Evolutionary conservation across 306 rosid species (phyloP).

Genomic region (Quercus wislizeni): DNA sequence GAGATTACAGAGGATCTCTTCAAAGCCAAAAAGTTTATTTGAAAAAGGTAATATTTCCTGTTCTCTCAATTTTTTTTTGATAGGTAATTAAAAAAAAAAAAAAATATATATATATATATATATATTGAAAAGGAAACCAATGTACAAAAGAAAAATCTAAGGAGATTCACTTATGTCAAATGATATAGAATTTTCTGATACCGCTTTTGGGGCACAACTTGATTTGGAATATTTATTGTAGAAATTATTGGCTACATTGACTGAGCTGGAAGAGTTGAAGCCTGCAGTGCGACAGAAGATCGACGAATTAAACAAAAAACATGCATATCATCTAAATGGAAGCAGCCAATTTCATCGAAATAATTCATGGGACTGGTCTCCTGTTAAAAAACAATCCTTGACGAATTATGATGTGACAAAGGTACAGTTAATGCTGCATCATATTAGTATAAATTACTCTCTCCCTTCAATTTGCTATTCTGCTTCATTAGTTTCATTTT

Average conservation of each 20-base stretch:
- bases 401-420: slow-evolving; percentile 36
- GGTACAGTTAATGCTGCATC: slow-evolving; percentile 36
- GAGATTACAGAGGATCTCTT: slow-evolving; percentile 57
- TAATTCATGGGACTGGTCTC: slow-evolving; percentile 39
- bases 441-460: not conserved
- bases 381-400: slow-evolving; percentile 40
- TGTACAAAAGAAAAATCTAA: too few species aligned
- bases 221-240: slow-evolving; percentile 31
- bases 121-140: too few species aligned
- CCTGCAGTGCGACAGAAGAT: slow-evolving; percentile 78
- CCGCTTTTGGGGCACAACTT: slow-evolving; percentile 10
- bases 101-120: too few species aligned
- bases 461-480: not conserved
- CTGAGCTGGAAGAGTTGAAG: slow-evolving; percentile 82
- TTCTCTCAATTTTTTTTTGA: not conserved
- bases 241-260: slow-evolving; percentile 63
- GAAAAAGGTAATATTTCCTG: slow-evolving; percentile 51
- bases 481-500: not conserved
- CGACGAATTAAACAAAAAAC: slow-evolving; percentile 54
- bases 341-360: slow-evolving; percentile 43
- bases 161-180: not conserved
- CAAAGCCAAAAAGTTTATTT: slow-evolving; percentile 53
- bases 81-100: too few species aligned
- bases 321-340: slow-evolving; percentile 41
- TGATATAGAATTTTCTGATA: not conserved